A percentile compares a stretch with the other conserved stretches of the same genome.
Conservation (phyloP, 371 early-diverging fungal species). For the Rhizopus arrhizus region DNA sequence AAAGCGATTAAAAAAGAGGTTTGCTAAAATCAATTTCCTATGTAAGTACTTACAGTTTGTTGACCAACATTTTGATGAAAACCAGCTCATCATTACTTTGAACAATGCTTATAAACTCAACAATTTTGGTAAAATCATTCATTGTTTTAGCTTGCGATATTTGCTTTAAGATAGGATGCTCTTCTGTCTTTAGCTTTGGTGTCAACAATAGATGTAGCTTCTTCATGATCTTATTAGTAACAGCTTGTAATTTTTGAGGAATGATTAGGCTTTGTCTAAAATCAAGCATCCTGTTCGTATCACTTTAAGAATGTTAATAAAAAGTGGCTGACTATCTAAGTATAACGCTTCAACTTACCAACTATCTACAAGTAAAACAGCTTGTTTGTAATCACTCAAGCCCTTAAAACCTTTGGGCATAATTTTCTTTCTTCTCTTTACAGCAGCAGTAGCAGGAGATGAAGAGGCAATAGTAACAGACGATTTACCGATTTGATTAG, state of each 20-base stretch:
- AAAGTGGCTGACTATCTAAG: constrained; percentile 15
- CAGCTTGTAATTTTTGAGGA: constrained; percentile 17
- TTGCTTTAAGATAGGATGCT: constrained; percentile 16
- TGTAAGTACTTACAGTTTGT: constrained; percentile 5
- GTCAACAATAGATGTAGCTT: constrained; percentile 9
- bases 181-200: constrained; percentile 9
- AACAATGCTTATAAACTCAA: constrained; percentile 16
- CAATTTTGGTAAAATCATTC: constrained; percentile 13
- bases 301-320: constrained; percentile 17
- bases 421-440: constrained; percentile 11
- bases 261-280: constrained; percentile 14
- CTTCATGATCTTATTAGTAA: constrained; percentile 14
- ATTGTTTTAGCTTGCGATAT: constrained; percentile 14
- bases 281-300: constrained; percentile 12
- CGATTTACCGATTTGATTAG: constrained; percentile 13
- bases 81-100: constrained; percentile 17
- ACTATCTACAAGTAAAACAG: constrained; percentile 16
- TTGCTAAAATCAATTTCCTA: constrained; percentile 11
- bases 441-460: constrained; percentile 11
- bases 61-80: constrained; percentile 15
- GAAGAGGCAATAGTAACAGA: constrained; percentile 15
- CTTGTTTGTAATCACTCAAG: constrained; percentile 13
- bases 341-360: constrained; percentile 18
- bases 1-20: constrained; percentile 13
- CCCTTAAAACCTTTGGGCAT: constrained; percentile 14